Evolutionary conservation across 1,284 basidiomycete species (phyloP), one percentile per base, ranked within the genome.

Genomic region (Abortiporus biennis): DNA sequence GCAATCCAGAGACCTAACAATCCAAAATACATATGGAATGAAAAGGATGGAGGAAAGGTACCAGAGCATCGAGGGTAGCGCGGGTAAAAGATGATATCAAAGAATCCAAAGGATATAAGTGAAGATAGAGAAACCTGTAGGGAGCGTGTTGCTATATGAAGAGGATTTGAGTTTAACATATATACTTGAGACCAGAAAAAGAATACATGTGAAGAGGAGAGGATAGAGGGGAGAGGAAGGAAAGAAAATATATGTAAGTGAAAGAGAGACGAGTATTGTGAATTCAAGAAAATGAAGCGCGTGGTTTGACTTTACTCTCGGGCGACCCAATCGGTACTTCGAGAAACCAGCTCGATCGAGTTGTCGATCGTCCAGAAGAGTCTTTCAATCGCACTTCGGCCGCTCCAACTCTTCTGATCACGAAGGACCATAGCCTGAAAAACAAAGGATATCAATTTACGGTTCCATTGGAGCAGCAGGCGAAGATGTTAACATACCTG

Each of bases 391-490:
- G 87, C 80, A 51, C 87, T 91, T 42, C 90, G 73, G 17, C 80
- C 80, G 47, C 81, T 93, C 92, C 92, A 96, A 56, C 84, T 85
- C 64, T 91, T 91, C 63, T 97, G 93, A 55, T 92, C 85, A 24
- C 92, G 75, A 13, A 96, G 69, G 46, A 96, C 90, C 78, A 94
- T 92, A 16, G 92, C 91, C 85, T 94, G 56, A 6, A 35, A 15
- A 8, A 29, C 27, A 40, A 42, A 43, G 41, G n/a, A n/a, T n/a
- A n/a, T n/a, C n/a, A n/a, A n/a, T n/a, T n/a, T n/a, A n/a, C n/a
- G n/a, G n/a, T n/a, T n/a, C n/a, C n/a, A n/a, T n/a, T n/a, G n/a
- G n/a, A n/a, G n/a, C n/a, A 48, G 27, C 1, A 22, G 32, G 24
- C 12, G 30, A 15, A 31, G 20, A 27, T 22, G 39, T 6, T 16